These are phyloP conservation scores for Penicillium alfredii DNA, from an alignment of 495 filamentous ascomycete genomes.

Conservation along the genomic window DNA sequence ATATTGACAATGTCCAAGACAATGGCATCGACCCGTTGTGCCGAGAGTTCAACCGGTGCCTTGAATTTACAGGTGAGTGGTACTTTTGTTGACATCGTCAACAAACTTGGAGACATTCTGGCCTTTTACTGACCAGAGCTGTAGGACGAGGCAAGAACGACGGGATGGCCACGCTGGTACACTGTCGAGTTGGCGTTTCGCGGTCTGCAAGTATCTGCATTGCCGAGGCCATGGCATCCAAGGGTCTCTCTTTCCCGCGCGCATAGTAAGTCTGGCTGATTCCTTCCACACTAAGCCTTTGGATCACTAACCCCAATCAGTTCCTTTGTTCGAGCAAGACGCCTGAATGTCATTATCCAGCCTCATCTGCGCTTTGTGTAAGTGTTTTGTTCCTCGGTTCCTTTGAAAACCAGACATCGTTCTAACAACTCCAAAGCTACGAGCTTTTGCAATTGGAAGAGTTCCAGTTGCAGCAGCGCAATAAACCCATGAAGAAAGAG, in stretches of 20 bases:
- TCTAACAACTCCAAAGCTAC: slow-evolving; percentile 28
- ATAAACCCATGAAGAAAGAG: slow-evolving; percentile 56
- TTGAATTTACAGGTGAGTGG: slow-evolving; percentile 83
- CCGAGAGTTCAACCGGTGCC: slow-evolving; percentile 77
- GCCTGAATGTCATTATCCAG: slow-evolving; percentile 73
- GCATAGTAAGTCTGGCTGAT: slow-evolving; percentile 74
- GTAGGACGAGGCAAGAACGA: slow-evolving; percentile 69
- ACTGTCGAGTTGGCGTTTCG: slow-evolving; percentile 94
- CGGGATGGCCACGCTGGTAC: slow-evolving; percentile 82
- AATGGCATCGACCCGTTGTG: slow-evolving; percentile 93
- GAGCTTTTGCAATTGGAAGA: slow-evolving; percentile 95
- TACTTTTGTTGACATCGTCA: not conserved
- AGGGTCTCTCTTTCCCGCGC: slow-evolving; percentile 76
- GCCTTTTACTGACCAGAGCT: not conserved
- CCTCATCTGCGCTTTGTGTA: slow-evolving; percentile 64
- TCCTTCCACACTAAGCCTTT: not conserved
- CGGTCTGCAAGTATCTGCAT: slow-evolving; percentile 96
- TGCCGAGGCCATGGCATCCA: slow-evolving; percentile 85
- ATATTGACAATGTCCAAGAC: slow-evolving; percentile 82
- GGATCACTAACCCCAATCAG: slow-evolving; percentile 31
- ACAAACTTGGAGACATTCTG: not conserved
- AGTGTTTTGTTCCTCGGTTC: slow-evolving; percentile 5
- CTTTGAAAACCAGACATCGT: slow-evolving; percentile 2
- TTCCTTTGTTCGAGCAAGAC: slow-evolving; percentile 88
- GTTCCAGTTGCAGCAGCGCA: slow-evolving; percentile 39